A percentile compares a stretch with the other conserved stretches of the same genome.
phyloP scores from a whole-genome alignment of 805 yeast species.

The Starmera quercuum region DNA sequence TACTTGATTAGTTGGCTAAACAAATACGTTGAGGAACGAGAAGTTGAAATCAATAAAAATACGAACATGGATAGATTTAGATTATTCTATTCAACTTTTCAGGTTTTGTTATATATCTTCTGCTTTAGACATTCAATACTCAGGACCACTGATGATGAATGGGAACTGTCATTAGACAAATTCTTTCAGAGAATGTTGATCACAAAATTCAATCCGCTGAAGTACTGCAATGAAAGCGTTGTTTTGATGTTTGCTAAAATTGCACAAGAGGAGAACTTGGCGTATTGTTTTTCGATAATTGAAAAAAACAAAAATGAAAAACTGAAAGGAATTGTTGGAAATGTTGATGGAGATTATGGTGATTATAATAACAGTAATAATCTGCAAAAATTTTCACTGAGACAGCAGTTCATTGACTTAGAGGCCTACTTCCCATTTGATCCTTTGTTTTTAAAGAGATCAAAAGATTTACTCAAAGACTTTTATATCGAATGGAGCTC shows the following conservation, averaged over 20 bases:
- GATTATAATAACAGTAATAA: conserved; percentile 17
- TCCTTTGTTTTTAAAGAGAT: conserved; percentile 67
- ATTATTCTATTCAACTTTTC: conserved; percentile 84
- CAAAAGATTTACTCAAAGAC: conserved; percentile 45
- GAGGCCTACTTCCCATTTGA: conserved; percentile 97
- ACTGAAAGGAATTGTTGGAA: conserved; percentile 33
- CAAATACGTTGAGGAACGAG: conserved; percentile 77
- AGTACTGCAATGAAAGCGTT: conserved; percentile 89
- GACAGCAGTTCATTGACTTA: conserved; percentile 78
- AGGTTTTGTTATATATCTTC: conserved; percentile 82
- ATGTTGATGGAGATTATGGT: conserved; percentile 14
- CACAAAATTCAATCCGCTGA: conserved; percentile 87
- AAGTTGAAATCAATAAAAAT: conserved; percentile 61
- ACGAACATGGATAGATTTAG: conserved; percentile 88
- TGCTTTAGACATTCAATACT: conserved; percentile 75
- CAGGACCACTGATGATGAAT: conserved; percentile 32
- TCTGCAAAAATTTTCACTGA: conserved; percentile 40
- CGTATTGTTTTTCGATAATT: conserved; percentile 88
- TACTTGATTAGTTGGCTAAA: conserved; percentile 80
- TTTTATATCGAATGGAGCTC: conserved; percentile 80
- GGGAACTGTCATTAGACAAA: conserved; percentile 81
- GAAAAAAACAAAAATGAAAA: conserved; percentile 69
- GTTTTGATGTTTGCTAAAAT: conserved; percentile 89
- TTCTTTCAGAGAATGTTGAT: conserved; percentile 81
- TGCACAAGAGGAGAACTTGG: conserved; percentile 82